Conservation (phyloP, 345 rosid species). For the Eutrema yunnanense region DNA sequence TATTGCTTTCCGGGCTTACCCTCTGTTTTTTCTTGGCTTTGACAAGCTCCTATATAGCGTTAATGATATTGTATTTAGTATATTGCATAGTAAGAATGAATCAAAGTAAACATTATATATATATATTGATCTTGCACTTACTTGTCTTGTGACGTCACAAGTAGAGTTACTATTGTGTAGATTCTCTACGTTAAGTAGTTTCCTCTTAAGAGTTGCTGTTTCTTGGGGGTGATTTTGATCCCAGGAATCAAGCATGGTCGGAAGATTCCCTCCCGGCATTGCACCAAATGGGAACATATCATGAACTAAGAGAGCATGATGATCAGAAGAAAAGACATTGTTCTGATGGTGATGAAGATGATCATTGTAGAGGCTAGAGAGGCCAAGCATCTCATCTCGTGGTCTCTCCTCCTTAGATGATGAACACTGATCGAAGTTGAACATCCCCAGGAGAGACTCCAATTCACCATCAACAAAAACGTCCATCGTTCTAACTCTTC, state of each 20-base stretch:
- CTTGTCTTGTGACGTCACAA: conserved; percentile 23
- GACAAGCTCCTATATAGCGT: conserved; percentile 21
- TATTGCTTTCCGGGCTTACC: conserved; percentile 20
- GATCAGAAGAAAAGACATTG: conserved; percentile 15
- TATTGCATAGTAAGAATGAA: not conserved
- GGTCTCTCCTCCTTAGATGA: conserved; percentile 28
- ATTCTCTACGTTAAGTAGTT: conserved; percentile 12
- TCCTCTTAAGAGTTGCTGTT: conserved; percentile 17
- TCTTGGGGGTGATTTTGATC: conserved; percentile 22
- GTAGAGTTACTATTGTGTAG: conserved; percentile 2
- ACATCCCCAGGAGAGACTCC: conserved; percentile 34
- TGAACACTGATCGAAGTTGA: conserved; percentile 32
- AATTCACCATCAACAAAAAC: conserved; percentile 36
- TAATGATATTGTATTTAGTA: not conserved
- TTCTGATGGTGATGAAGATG: conserved; percentile 24
- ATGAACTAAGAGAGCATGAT: conserved; percentile 14
- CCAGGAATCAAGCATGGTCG: conserved; percentile 27
- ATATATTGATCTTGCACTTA: conserved; percentile 1
- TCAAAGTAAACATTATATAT: not conserved
- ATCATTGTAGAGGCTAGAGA: conserved; percentile 28
- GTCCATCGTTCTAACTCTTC: conserved; percentile 20
- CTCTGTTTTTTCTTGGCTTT: conserved; percentile 43
- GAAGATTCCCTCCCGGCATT: conserved; percentile 21
- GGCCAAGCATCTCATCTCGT: conserved; percentile 20
- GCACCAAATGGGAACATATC: conserved; percentile 28